These are phyloP conservation scores for Cryptococcus sp. DNA, from an alignment of 1,284 basidiomycete genomes.

Conservation along the genomic window DNA sequence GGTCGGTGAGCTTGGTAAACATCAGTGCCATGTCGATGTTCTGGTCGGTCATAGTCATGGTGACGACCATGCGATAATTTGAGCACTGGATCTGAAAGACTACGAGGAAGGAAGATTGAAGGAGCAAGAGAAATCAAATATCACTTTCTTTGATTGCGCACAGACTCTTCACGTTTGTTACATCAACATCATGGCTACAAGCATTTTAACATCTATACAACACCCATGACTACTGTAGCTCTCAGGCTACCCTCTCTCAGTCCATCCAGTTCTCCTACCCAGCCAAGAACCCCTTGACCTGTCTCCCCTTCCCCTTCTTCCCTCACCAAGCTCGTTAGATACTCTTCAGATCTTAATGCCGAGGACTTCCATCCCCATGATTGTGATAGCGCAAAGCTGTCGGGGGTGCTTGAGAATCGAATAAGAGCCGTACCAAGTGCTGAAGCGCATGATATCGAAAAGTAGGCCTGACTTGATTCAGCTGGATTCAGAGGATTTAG, in stretches of 20 bases:
- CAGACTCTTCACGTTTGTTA: too few relatives aligned
- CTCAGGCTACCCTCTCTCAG: slow-evolving; percentile 29
- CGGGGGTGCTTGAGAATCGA: slow-evolving; percentile 73
- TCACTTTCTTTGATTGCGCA: too few relatives aligned
- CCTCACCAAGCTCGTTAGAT: slow-evolving; percentile 45
- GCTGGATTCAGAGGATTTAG: background rate
- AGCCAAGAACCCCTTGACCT: slow-evolving; percentile 54
- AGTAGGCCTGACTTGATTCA: slow-evolving; percentile 55
- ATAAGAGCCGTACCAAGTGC: slow-evolving; percentile 77
- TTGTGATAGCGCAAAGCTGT: slow-evolving; percentile 66
- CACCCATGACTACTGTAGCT: slow-evolving; percentile 35
- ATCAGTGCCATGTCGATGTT: too few relatives aligned
- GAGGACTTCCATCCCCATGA: slow-evolving; percentile 54
- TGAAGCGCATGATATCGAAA: slow-evolving; percentile 74
- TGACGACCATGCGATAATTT: too few relatives aligned
- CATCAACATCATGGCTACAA: background rate
- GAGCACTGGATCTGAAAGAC: too few relatives aligned
- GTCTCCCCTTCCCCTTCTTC: slow-evolving; percentile 55
- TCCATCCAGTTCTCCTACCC: slow-evolving; percentile 30
- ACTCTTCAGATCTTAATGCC: slow-evolving; percentile 45
- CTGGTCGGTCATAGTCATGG: too few relatives aligned
- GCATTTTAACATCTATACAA: slow-evolving; percentile 12
- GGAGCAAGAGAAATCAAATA: too few relatives aligned
- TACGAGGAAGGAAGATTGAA: too few relatives aligned
- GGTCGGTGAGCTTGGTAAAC: too few relatives aligned